Percentiles rank a stretch among this genome's conserved stretches.
Evolutionary conservation across 805 yeast species (phyloP).

Genomic region (Suhomyces kilbournensis): DNA sequence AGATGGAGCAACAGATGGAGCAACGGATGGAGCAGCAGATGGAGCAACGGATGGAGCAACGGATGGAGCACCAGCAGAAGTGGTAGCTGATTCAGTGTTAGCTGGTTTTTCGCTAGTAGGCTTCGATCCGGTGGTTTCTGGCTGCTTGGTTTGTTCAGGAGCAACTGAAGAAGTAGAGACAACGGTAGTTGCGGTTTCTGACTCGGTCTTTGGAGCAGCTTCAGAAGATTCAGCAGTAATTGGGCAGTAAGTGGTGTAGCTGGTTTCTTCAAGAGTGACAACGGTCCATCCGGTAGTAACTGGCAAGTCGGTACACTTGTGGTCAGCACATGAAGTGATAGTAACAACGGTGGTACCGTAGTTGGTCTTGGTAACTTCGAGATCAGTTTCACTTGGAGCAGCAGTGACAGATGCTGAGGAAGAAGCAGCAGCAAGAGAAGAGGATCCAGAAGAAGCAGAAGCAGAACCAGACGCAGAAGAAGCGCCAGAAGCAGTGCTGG

Average conservation of each 20-base stretch:
- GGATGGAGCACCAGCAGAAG: slow-evolving; percentile 8
- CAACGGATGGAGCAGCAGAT: slow-evolving; percentile 10
- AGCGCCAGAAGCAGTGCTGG: slow-evolving; percentile 21
- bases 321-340: slow-evolving; percentile 33
- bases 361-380: slow-evolving; percentile 18
- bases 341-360: slow-evolving; percentile 28
- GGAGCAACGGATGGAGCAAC: neutral
- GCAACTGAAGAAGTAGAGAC: neutral
- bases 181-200: neutral
- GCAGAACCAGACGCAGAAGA: slow-evolving; percentile 32
- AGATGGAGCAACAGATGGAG: slow-evolving; percentile 6
- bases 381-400: slow-evolving; percentile 23
- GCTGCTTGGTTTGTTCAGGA: neutral
- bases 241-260: slow-evolving; percentile 37
- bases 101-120: slow-evolving; percentile 1
- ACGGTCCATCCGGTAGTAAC: slow-evolving; percentile 37
- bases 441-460: slow-evolving; percentile 25
- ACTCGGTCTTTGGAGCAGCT: slow-evolving; percentile 2
- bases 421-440: slow-evolving; percentile 21
- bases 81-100: neutral
- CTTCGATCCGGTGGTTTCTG: slow-evolving; percentile 3
- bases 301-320: slow-evolving; percentile 22
- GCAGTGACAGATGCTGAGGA: slow-evolving; percentile 20
- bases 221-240: neutral
- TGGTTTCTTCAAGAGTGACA: slow-evolving; percentile 27